Conservation (phyloP, 2,329 filamentous ascomycete genomes). For the Coniochaeta prunicola region DNA sequence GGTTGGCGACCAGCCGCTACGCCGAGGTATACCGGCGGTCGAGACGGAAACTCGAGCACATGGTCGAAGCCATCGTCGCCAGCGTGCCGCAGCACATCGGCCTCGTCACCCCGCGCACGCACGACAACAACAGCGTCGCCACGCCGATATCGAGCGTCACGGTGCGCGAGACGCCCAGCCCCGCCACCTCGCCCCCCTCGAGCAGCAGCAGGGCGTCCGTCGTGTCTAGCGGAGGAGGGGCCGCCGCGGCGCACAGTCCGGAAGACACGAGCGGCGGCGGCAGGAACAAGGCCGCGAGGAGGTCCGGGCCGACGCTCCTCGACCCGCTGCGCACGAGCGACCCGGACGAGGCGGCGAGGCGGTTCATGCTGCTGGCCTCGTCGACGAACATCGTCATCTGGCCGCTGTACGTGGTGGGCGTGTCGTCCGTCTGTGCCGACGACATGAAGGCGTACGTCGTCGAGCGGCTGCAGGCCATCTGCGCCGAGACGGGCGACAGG, state of each 20-base stretch:
- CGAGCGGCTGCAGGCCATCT: conserved; percentile 34
- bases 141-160: conserved; percentile 20
- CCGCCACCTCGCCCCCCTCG: conserved; percentile 16
- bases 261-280: conserved; percentile 4
- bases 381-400: conserved; percentile 41
- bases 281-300: conserved; percentile 3
- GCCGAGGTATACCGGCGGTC: conserved; percentile 26
- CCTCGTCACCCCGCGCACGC: conserved; percentile 32
- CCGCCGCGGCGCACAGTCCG: not conserved
- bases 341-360: conserved; percentile 29
- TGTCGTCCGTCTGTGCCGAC: conserved; percentile 35
- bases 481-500: conserved; percentile 35
- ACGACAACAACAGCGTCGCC: conserved; percentile 15
- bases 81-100: conserved; percentile 43
- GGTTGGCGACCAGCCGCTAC: conserved; percentile 14
- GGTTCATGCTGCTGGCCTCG: conserved; percentile 41
- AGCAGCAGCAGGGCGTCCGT: conserved; percentile 8
- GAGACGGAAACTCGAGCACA: conserved; percentile 28
- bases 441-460: conserved; percentile 36
- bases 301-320: conserved; percentile 27
- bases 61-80: conserved; percentile 34
- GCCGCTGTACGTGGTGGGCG: conserved; percentile 41
- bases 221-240: conserved; percentile 8
- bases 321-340: conserved; percentile 29
- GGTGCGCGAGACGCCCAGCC: conserved; percentile 20